A percentile compares a stretch with the other conserved stretches of the same genome.
Evolutionary conservation across 495 filamentous ascomycete genomes (phyloP).

Genomic region (Bathelium albidoporum): DNA sequence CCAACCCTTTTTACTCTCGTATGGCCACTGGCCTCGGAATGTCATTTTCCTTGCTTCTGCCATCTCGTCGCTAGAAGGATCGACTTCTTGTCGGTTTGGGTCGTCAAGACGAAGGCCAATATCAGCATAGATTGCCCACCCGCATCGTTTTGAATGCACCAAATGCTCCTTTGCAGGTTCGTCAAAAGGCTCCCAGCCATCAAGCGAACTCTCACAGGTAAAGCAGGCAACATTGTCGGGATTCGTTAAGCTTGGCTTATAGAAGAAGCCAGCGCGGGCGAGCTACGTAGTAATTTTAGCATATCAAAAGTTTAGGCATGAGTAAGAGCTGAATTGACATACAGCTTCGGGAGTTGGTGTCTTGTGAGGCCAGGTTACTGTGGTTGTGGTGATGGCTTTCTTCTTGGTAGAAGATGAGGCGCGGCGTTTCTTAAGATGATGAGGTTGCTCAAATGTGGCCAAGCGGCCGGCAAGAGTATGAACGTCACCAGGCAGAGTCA

Average conservation of each 20-base stretch:
- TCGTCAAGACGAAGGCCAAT: constrained; percentile 58
- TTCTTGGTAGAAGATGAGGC: constrained; percentile 50
- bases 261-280: constrained; percentile 84
- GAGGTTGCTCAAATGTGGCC: constrained; percentile 57
- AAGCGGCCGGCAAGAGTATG: constrained; percentile 60
- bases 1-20: constrained; percentile 82
- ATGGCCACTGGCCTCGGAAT: constrained; percentile 67
- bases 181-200: constrained; percentile 83
- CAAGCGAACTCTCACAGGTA: constrained; percentile 64
- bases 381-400: constrained; percentile 37
- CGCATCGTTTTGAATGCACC: constrained; percentile 68
- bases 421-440: constrained; percentile 53
- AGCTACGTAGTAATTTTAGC: constrained; percentile 42
- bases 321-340: constrained; percentile 19
- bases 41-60: constrained; percentile 67
- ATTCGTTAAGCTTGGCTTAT: constrained; percentile 57
- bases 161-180: constrained; percentile 74
- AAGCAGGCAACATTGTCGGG: constrained; percentile 89
- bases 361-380: constrained; percentile 66
- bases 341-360: constrained; percentile 56
- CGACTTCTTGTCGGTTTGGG: constrained; percentile 45
- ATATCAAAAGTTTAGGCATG: background rate
- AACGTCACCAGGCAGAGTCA: constrained; percentile 23
- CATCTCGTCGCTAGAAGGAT: constrained; percentile 62
- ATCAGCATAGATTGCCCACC: constrained; percentile 73